Evolutionary conservation across 2,329 filamentous ascomycete genomes (phyloP), one percentile per base, ranked within the genome.

Genomic region (Graphilbum fragrans): DNA sequence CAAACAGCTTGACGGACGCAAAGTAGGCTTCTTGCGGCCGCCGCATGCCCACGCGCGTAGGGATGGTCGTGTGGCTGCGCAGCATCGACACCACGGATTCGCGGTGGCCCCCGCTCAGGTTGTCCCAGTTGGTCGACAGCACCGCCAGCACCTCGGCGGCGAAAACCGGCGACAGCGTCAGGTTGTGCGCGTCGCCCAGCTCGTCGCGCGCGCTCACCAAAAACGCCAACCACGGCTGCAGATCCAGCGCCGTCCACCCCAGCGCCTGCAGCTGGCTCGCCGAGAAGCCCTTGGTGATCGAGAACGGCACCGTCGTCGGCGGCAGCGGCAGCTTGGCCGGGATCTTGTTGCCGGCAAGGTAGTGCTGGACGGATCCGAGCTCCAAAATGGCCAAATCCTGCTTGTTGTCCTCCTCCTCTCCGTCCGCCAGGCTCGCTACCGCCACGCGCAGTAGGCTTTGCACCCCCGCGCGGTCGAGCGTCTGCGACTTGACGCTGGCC

Each of bases 1-100:
- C 87, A 54, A 98, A 98, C 1, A 98, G 67, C 57, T 86, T 92
- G 31, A 98, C 92, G n/a, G 77, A 82, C 2, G 85, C 78, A 54
- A 98, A 95, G 59, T 95, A 98, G 0, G 92, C 80, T 49, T 96
- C 87, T 3, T 67, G 64, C 5, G 92, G 92, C 50, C 75, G 83
- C 51, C 70, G 82, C 88, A 98, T 93, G 8, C 92, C 92, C 49
- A 80, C 62, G 56, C 86, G 95, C 0, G 92, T 96, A 0, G 92
- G 92, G 55, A 98, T 85, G 22, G 94, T 74, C 0, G 86, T 74
- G 38, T 82, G 70, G 2, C 71, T 64, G 41, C 77, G 72, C 3
- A 96, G 64, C 5, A 86, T 61, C 16, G 72, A 65, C 8, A 74
- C 63, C 4, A 94, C 68, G 0, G 72, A 74, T 17, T 71, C 67